A percentile compares a stretch with the other conserved stretches of the same genome.
Conservation (phyloP, 257 asterid species). For the Solanum chilense region DNA sequence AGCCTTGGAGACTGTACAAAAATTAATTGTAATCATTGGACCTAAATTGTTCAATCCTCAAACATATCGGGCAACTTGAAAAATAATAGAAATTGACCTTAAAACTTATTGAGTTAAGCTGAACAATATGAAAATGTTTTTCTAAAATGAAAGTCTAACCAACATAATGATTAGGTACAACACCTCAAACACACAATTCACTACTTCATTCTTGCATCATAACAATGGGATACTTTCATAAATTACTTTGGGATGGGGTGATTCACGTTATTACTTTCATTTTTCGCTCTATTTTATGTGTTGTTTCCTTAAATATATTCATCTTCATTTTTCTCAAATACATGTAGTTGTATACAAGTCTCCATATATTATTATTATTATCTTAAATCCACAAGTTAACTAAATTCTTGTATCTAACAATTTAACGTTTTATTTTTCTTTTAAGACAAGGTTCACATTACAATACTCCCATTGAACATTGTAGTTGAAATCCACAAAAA, state of each 20-base stretch:
- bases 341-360: neutral
- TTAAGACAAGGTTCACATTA: neutral
- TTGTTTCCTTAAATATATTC: neutral
- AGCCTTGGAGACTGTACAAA: neutral
- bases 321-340: neutral
- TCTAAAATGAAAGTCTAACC: neutral
- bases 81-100: neutral
- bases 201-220: neutral
- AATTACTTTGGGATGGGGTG: neutral
- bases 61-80: neutral
- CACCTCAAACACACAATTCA: neutral
- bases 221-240: neutral
- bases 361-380: neutral
- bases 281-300: neutral
- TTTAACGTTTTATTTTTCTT: neutral
- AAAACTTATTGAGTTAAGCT: neutral
- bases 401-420: neutral
- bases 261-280: neutral
- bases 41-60: neutral
- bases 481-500: neutral
- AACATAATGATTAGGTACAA: neutral
- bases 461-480: neutral
- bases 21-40: neutral
- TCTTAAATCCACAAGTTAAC: neutral
- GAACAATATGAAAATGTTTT: neutral